A percentile compares a stretch with the other conserved stretches of the same genome.
phyloP scores from a whole-genome alignment of 2,329 filamentous ascomycete genomes.

The Fusarium pseudoanthophilum region DNA sequence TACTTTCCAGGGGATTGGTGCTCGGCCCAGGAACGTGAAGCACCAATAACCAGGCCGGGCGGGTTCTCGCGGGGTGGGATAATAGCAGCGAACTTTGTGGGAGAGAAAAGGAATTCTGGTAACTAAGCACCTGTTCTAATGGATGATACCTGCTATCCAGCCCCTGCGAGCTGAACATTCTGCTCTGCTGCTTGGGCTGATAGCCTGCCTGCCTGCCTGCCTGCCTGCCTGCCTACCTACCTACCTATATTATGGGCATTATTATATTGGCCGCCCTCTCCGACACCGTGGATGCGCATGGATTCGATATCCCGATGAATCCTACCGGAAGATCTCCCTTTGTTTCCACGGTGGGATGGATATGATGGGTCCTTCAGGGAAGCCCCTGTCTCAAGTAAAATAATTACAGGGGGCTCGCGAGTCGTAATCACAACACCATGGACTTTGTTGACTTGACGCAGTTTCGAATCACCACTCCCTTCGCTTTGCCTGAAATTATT shows the following conservation, averaged over 20 bases:
- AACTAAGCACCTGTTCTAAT: background rate
- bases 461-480: conserved; percentile 38
- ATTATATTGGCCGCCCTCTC: conserved; percentile 17
- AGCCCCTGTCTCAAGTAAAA: conserved; percentile 18
- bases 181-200: background rate
- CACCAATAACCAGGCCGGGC: conserved; percentile 1
- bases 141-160: background rate
- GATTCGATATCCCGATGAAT: conserved; percentile 21
- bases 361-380: conserved; percentile 6
- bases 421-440: conserved; percentile 34
- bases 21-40: conserved; percentile 10
- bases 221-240: background rate
- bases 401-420: conserved; percentile 20
- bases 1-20: conserved; percentile 27
- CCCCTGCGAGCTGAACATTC: conserved; percentile 1
- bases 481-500: conserved; percentile 12
- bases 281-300: conserved; percentile 14
- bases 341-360: conserved; percentile 17
- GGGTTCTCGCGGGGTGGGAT: conserved; percentile 10
- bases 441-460: conserved; percentile 20
- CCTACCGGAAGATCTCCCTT: conserved; percentile 37
- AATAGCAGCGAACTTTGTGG: background rate
- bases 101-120: background rate
- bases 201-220: background rate
- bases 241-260: background rate